Conservation (phyloP, 768 basidiomycete genomes). For the Trametes punicea region DNA sequence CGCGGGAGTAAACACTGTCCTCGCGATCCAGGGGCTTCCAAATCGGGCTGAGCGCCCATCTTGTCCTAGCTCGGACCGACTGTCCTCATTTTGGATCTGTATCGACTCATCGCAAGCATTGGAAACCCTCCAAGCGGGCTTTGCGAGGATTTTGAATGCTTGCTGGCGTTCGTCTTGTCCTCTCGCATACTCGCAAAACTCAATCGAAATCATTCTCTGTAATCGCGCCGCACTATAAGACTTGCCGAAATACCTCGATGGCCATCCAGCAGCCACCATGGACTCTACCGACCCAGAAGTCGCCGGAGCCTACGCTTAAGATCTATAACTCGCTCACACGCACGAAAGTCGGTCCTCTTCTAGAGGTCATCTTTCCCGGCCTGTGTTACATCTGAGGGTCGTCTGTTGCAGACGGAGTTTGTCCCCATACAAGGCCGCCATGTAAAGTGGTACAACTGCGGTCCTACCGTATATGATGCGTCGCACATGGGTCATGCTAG, state of each 20-base stretch:
- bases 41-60: neutral
- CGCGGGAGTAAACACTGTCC: too few species aligned
- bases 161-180: neutral
- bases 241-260: constrained; percentile 36
- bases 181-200: neutral
- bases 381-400: constrained; percentile 17
- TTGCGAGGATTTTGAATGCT: constrained; percentile 3
- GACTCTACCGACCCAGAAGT: constrained; percentile 44
- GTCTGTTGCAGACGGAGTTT: constrained; percentile 62
- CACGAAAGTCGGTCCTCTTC: constrained; percentile 59
- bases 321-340: constrained; percentile 93
- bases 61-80: too few species aligned
- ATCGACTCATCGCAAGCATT: constrained; percentile 8
- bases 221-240: neutral
- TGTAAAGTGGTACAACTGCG: constrained; percentile 99
- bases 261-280: constrained; percentile 56
- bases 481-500: constrained; percentile 99
- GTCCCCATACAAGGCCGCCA: constrained; percentile 61
- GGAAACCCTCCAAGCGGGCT: constrained; percentile 5
- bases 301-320: constrained; percentile 65
- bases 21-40: too few species aligned
- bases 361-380: neutral
- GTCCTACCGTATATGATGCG: constrained; percentile 97
- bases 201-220: neutral
- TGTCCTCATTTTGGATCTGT: constrained; percentile 4